These are phyloP conservation scores for Ascochyta koolunga DNA, from an alignment of 2,329 filamentous ascomycete species.

Conservation along the genomic window DNA sequence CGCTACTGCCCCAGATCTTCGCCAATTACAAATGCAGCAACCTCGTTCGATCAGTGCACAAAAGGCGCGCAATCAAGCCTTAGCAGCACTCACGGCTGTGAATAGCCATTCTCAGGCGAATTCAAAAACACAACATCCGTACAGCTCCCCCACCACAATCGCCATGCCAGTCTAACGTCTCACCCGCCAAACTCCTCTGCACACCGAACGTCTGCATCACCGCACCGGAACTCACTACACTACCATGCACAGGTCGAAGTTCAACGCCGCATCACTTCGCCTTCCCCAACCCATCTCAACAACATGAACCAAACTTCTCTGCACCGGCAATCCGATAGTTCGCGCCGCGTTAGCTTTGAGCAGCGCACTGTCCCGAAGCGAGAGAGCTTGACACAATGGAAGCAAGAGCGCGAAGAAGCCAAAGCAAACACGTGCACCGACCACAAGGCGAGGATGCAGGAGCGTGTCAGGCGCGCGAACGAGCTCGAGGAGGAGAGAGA, in stretches of 20 bases:
- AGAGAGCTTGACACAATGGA: constrained; percentile 32
- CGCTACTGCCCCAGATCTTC: constrained; percentile 8
- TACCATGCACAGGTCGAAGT: constrained; percentile 1
- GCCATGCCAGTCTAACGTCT: constrained; percentile 13
- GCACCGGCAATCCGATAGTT: not conserved
- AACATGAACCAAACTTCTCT: not conserved
- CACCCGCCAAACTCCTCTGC: constrained; percentile 2
- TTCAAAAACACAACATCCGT: not conserved
- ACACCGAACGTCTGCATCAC: not conserved
- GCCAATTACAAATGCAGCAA: constrained; percentile 2
- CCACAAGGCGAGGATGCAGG: constrained; percentile 27
- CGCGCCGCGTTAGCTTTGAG: constrained; percentile 6
- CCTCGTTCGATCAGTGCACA: constrained; percentile 6
- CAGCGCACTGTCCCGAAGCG: constrained; percentile 20
- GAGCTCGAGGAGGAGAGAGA: constrained; percentile 36
- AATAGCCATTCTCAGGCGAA: constrained; percentile 4
- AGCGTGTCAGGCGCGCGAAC: constrained; percentile 37
- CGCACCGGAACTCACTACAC: constrained; percentile 1
- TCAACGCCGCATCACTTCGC: constrained; percentile 5
- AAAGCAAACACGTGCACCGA: constrained; percentile 4
- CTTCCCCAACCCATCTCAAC: not conserved
- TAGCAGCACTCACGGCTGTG: constrained; percentile 12
- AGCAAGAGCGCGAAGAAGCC: constrained; percentile 31
- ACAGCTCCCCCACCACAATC: not conserved
- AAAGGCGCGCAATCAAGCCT: constrained; percentile 13